Conservation (phyloP, 148 eudicot genomes). For the Nepenthes mirabilis region DNA sequence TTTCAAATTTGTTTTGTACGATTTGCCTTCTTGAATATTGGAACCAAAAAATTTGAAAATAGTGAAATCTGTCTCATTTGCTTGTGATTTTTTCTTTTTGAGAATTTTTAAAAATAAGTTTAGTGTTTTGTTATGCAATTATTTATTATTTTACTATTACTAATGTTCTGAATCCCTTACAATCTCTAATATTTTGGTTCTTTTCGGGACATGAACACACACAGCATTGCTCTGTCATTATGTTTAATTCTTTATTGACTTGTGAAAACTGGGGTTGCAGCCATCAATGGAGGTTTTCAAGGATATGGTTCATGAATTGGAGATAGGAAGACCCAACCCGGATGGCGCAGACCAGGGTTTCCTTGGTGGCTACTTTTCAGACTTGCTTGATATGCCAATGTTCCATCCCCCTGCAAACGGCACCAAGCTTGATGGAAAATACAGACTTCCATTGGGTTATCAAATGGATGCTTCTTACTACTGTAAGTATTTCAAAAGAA, state of each 20-base stretch:
- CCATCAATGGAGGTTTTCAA: conserved; percentile 70
- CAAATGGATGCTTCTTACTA: conserved; percentile 98
- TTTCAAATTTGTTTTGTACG: too few relatives aligned
- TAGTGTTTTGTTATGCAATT: too few relatives aligned
- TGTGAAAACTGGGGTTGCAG: conserved; percentile 23
- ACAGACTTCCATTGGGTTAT: conserved; percentile 87
- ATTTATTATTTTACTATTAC: too few relatives aligned
- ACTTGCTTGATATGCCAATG: conserved; percentile 73
- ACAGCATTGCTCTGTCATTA: neutral
- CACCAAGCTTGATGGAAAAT: conserved; percentile 51
- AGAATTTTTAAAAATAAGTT: too few relatives aligned
- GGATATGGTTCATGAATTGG: conserved; percentile 63
- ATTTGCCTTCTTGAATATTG: too few relatives aligned
- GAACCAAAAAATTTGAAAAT: too few relatives aligned
- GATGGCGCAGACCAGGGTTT: conserved; percentile 97
- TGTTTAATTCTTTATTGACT: neutral
- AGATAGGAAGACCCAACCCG: conserved; percentile 37
- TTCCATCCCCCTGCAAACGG: conserved; percentile 68
- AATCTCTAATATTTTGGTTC: neutral
- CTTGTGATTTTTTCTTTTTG: too few relatives aligned
- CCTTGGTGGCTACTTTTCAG: conserved; percentile 70
- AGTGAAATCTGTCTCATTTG: too few relatives aligned
- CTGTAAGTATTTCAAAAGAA: conserved; percentile 34
- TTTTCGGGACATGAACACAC: neutral
- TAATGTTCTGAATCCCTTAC: too few relatives aligned